Evolutionary conservation across 2,329 filamentous ascomycete species (phyloP), one percentile per base, ranked within the genome.

Genomic region (Monilinia fructigena): DNA sequence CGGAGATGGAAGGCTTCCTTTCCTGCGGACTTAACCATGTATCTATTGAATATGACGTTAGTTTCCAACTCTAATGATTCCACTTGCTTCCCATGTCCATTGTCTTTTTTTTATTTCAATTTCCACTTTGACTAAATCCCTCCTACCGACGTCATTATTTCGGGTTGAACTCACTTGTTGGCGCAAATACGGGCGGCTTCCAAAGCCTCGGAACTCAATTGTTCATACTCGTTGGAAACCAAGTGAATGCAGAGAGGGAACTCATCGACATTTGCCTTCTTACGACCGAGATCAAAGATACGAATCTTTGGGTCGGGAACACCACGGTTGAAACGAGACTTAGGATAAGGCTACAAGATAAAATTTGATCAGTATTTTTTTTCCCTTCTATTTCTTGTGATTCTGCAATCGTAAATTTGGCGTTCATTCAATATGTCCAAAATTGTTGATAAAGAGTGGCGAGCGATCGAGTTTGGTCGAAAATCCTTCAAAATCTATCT

Each of bases 251-350:
- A 97, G 79, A 94, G 91, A 80, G 95, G 95, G 90, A 99, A 99
- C 83, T 99, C 95, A 83, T 99, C 95, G 83, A 98, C 95, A 82
- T 89, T 93, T 78, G 95, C 95, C 82, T 91, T 91, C 93, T 99
- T 99, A 83, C 93, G 92, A 83, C 93, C 93, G 76, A 97, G 90
- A 86, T 97, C 93, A 87, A 97, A 99, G 87, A 99, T 99, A 80
- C 85, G 91, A 80, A 97, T 89, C 86, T 79, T 89, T 76, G 86
- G 85, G 82, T 89, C 86, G 78, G 86, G 86, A 76, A 97, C 93
- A 98, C 95, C 95, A 87, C 95, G 93, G 91, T 99, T 99, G 91
- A 98, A 99, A 79, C 95, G 92, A 78, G 93, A 97, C 91, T 99
- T 99, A 78, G 95, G 95, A 85, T 97, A 98, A 82, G 94, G 92